A percentile compares a stretch with the other conserved stretches of the same genome.
phyloP scores from a whole-genome alignment of 495 filamentous ascomycete genomes.

The Neurospora cerealis region DNA sequence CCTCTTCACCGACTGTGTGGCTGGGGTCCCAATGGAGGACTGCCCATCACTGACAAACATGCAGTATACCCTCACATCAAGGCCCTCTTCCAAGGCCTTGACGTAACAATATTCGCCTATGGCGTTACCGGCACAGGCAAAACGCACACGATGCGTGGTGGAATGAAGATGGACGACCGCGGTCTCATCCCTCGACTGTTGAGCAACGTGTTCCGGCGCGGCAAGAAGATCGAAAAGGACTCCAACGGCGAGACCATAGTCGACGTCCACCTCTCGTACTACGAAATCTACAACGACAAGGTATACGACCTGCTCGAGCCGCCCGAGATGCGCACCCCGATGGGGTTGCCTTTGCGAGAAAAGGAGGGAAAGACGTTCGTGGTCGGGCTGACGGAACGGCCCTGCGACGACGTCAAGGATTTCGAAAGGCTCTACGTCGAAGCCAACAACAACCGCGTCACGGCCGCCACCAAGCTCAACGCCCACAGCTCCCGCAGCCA shows the following conservation, averaged over 20 bases:
- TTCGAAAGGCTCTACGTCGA: constrained; percentile 90
- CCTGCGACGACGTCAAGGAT: constrained; percentile 79
- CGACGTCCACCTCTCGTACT: constrained; percentile 78
- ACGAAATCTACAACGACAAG: constrained; percentile 97
- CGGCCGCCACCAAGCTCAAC: constrained; percentile 90
- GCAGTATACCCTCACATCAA: constrained; percentile 58
- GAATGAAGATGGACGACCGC: constrained; percentile 76
- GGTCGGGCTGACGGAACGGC: constrained; percentile 78
- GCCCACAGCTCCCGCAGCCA: constrained; percentile 90
- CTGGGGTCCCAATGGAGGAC: not conserved
- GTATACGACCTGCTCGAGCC: constrained; percentile 90
- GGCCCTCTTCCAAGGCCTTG: constrained; percentile 85
- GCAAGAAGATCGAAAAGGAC: constrained; percentile 82
- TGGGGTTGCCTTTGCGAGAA: constrained; percentile 79
- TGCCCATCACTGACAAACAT: constrained; percentile 1
- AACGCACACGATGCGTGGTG: constrained; percentile 96
- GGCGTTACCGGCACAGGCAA: constrained; percentile 94
- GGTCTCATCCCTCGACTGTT: constrained; percentile 86
- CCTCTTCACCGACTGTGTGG: not conserved
- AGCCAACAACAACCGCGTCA: constrained; percentile 86
- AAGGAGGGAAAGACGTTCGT: constrained; percentile 87
- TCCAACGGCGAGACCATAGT: constrained; percentile 63
- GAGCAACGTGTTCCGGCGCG: constrained; percentile 74
- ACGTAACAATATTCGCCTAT: constrained; percentile 93
- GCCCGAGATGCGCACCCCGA: constrained; percentile 76